A percentile compares a stretch with the other conserved stretches of the same genome.
Evolutionary conservation across 179 eudicot species (phyloP).

Genomic region (Silene noctiflora): DNA sequence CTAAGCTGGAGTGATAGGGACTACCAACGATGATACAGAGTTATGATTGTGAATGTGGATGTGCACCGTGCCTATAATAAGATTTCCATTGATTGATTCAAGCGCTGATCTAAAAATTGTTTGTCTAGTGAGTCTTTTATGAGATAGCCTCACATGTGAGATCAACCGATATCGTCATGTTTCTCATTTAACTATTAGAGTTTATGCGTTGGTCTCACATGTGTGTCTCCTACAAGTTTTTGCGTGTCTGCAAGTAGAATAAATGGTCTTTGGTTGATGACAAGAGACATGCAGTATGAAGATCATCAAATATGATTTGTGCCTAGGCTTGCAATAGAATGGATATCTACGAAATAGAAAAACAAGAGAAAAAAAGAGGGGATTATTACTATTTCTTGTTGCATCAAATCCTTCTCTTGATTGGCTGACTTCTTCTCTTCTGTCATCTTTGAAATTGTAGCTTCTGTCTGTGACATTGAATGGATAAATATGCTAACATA

Average conservation of each 20-base stretch:
- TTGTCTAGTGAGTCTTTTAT: neutral
- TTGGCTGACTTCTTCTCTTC: slow-evolving; percentile 49
- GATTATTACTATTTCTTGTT: slow-evolving; percentile 55
- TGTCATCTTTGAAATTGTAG: slow-evolving; percentile 44
- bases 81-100: neutral
- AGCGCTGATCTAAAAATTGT: neutral
- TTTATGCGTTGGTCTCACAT: neutral
- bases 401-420: slow-evolving; percentile 49
- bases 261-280: neutral
- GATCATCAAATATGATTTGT: neutral
- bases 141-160: neutral
- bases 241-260: neutral
- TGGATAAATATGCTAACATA: neutral
- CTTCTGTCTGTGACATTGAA: slow-evolving; percentile 48
- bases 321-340: slow-evolving; percentile 2
- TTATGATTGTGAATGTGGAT: neutral
- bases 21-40: neutral
- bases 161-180: neutral
- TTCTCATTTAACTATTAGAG: neutral
- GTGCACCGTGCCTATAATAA: neutral
- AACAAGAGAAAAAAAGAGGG: neutral
- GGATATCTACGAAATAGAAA: neutral
- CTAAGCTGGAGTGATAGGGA: neutral
- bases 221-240: neutral
- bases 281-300: neutral